Conservation (phyloP, 345 rosid species). For the Salix arbutifolia region DNA sequence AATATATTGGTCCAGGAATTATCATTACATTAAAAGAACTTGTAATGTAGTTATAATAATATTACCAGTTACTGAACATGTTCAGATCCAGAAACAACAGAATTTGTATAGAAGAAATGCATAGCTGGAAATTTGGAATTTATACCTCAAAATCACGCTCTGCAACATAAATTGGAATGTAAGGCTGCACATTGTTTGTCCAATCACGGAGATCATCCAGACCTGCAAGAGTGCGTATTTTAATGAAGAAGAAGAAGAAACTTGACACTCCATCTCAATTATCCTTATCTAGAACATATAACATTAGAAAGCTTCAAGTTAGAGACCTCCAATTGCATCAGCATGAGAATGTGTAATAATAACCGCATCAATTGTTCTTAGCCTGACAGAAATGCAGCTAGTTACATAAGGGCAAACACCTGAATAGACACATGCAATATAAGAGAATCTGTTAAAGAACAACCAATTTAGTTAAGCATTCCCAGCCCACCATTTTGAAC, state of each 20-base stretch:
- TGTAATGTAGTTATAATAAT: not conserved
- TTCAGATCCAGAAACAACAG: not conserved
- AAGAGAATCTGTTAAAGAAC: conserved; percentile 17
- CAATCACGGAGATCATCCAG: conserved; percentile 97
- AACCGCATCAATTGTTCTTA: conserved; percentile 97
- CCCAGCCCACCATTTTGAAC: not conserved
- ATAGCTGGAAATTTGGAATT: not conserved
- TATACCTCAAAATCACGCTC: conserved; percentile 75
- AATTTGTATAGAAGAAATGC: too few relatives aligned
- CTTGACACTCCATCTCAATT: conserved; percentile 9
- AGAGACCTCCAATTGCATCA: conserved; percentile 98
- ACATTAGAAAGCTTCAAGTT: conserved; percentile 39
- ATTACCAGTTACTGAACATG: not conserved
- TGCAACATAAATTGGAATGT: conserved; percentile 77
- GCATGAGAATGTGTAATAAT: conserved; percentile 98
- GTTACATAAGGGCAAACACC: conserved; percentile 33
- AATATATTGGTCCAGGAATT: not conserved
- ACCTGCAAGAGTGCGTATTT: conserved; percentile 39
- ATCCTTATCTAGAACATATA: conserved; percentile 12
- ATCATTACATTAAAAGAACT: not conserved
- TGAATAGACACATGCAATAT: conserved; percentile 10
- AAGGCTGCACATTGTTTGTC: conserved; percentile 86
- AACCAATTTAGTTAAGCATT: not conserved
- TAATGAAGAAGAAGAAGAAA: conserved; percentile 6
- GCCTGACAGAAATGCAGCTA: conserved; percentile 69